Conservation (phyloP, 805 yeast genomes). For the Ogataea minuta region DNA sequence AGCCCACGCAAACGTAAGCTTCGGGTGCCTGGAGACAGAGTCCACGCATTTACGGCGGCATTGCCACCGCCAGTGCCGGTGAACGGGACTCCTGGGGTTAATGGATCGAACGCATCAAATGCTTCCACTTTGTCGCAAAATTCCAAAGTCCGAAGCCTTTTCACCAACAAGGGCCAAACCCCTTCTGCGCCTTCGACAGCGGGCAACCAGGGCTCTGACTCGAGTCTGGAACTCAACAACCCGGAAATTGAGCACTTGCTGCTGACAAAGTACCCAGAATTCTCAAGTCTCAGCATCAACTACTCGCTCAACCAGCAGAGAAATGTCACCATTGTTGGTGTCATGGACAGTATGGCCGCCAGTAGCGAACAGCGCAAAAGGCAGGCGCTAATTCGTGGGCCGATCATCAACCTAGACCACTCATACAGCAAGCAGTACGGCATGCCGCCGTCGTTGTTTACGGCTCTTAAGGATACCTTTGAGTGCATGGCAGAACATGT, state of each 20-base stretch:
- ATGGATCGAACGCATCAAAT: background rate
- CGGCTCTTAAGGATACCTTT: constrained; percentile 79
- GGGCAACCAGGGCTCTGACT: constrained; percentile 1
- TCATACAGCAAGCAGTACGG: constrained; percentile 52
- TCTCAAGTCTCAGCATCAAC: constrained; percentile 36
- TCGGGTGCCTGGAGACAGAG: constrained; percentile 40
- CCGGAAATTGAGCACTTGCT: constrained; percentile 22
- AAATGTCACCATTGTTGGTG: constrained; percentile 45
- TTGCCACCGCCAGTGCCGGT: constrained; percentile 17
- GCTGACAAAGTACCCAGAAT: constrained; percentile 30
- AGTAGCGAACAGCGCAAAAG: constrained; percentile 74
- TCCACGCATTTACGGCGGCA: constrained; percentile 37
- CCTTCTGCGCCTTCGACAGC: constrained; percentile 6
- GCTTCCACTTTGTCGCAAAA: constrained; percentile 7
- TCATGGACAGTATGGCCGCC: constrained; percentile 40
- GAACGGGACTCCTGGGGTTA: constrained; percentile 1
- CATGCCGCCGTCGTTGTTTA: constrained; percentile 49
- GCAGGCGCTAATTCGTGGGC: constrained; percentile 75
- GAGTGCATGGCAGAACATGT: constrained; percentile 76
- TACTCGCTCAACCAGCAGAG: constrained; percentile 41
- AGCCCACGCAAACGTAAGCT: constrained; percentile 39
- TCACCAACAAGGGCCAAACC: constrained; percentile 13
- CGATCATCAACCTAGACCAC: constrained; percentile 78
- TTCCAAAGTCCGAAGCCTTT: constrained; percentile 21
- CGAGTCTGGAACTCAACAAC: constrained; percentile 14